These are phyloP conservation scores for Alnus rubra DNA, from an alignment of 306 rosid genomes.

Conservation along the genomic window DNA sequence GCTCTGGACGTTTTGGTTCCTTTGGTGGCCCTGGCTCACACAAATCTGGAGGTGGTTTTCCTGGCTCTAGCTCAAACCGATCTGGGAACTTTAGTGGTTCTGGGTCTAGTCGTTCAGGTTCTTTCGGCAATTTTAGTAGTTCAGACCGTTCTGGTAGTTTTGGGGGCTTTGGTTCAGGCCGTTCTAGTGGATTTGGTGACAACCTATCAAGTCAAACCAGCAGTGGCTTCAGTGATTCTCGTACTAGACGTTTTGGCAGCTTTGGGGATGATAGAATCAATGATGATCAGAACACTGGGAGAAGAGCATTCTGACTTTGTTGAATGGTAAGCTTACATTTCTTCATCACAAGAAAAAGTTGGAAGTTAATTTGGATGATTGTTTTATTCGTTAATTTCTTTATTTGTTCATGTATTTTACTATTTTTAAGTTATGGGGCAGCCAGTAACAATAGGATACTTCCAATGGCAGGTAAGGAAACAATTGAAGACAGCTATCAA, in stretches of 20 bases:
- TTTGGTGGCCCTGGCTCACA: constrained; percentile 45
- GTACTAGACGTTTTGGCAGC: constrained; percentile 28
- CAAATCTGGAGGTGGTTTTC: constrained; percentile 40
- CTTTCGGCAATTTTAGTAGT: constrained; percentile 43
- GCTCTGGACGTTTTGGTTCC: constrained; percentile 49
- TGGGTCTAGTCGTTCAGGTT: constrained; percentile 46
- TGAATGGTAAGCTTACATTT: constrained; percentile 9
- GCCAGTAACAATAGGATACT: neutral
- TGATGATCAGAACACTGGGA: constrained; percentile 8
- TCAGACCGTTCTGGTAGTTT: constrained; percentile 38
- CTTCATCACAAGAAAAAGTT: constrained; percentile 8
- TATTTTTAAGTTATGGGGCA: neutral
- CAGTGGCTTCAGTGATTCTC: constrained; percentile 27
- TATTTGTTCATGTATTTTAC: neutral
- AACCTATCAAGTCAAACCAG: constrained; percentile 26
- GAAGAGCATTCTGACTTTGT: constrained; percentile 32
- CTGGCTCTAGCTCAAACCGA: constrained; percentile 47
- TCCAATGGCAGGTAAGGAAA: constrained; percentile 4
- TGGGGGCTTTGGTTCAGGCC: constrained; percentile 40
- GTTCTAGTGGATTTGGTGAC: constrained; percentile 24
- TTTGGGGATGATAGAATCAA: constrained; percentile 33
- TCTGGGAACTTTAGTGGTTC: constrained; percentile 51
- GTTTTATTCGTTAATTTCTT: neutral
- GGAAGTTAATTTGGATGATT: neutral
- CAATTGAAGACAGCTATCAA: neutral